Base-by-base conservation (phyloP, 2,329 filamentous ascomycete genomes). In the Fusarium torreyae region DNA sequence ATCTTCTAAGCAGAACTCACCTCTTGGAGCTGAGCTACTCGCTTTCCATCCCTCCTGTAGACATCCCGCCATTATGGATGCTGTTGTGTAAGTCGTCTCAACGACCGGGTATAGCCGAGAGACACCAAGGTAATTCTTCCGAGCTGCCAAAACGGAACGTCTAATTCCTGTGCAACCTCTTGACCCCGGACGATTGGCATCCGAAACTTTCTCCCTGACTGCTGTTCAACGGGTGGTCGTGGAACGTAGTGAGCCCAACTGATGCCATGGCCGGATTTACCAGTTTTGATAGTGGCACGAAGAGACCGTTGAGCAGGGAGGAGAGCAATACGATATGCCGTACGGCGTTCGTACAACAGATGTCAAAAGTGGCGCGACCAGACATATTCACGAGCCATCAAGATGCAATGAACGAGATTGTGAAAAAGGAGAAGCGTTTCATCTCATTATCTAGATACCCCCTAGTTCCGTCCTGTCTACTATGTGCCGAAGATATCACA, bases 271-370 rank as follows among this genome's bases (percentile, higher is more conserved):
- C 43, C 43, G 22, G 39, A 55, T 42, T 49, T 48, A 18, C 38
- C 10, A 59, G 28, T 52, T 40, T 51, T 14, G 33, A 33, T 44
- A 28, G 63, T 67, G 22, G 48, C 11, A 70, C 52, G 22, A 31
- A 54, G 43, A 45, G 28, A 44, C 57, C 52, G 43, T 63, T 61
- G 36, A 57, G 28, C 22, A 55, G 43, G 44, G 36, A 46, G 39
- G 50, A 50, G 36, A 67, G 43, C 50, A 69, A 70, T 70, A 70
- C 68, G 68, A 70, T 61, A 70, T 63, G 68, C 50, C 15, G 53
- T 71, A 48, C 42, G 17, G 36, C 14, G 31, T 66, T 71, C 53
- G 68, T 70, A 71, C 68, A 69, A 71, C 68, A 70, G 68, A 70
- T 50, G 68, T 70, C 68, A 70, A 69, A 66, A 43, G 56, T 66